Conservation (phyloP, 495 filamentous ascomycete species). For the Penicillium salamii region DNA sequence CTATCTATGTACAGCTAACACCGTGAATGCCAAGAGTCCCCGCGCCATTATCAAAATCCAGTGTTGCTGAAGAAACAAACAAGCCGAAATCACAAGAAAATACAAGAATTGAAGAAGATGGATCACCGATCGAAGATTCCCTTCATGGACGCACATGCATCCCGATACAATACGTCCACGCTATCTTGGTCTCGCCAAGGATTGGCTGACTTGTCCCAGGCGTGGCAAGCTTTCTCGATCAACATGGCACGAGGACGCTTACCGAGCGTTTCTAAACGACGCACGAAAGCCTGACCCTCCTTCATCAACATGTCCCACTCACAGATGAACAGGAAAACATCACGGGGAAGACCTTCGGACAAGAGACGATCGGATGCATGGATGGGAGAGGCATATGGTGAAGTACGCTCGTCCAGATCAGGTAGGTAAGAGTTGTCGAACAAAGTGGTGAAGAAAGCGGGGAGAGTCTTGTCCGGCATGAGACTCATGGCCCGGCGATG, state of each 20-base stretch:
- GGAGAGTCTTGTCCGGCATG: slow-evolving; percentile 70
- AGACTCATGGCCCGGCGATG: slow-evolving; percentile 65
- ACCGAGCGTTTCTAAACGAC: slow-evolving; percentile 57
- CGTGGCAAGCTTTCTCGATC: slow-evolving; percentile 72
- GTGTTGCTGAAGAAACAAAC: not conserved
- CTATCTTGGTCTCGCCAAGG: slow-evolving; percentile 57
- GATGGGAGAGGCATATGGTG: slow-evolving; percentile 63
- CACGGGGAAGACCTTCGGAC: slow-evolving; percentile 50
- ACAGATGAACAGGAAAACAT: slow-evolving; percentile 74
- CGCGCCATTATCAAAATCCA: not conserved
- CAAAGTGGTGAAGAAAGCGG: slow-evolving; percentile 71
- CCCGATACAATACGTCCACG: slow-evolving; percentile 40
- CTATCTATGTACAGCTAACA: not conserved
- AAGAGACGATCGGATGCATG: slow-evolving; percentile 55
- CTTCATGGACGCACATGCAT: slow-evolving; percentile 47
- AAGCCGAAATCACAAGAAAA: not conserved
- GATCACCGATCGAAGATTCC: slow-evolving; percentile 37
- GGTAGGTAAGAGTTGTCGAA: slow-evolving; percentile 83
- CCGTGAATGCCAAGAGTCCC: slow-evolving; percentile 1
- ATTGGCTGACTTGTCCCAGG: slow-evolving; percentile 85
- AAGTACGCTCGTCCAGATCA: slow-evolving; percentile 44
- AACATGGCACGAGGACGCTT: slow-evolving; percentile 69
- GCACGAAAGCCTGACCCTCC: slow-evolving; percentile 69
- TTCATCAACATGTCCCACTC: slow-evolving; percentile 89
- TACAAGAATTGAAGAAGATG: not conserved